A percentile compares a stretch with the other conserved stretches of the same genome.
Evolutionary conservation across 768 basidiomycete genomes (phyloP).

Genomic region (Erythrobasidium yunnanense): DNA sequence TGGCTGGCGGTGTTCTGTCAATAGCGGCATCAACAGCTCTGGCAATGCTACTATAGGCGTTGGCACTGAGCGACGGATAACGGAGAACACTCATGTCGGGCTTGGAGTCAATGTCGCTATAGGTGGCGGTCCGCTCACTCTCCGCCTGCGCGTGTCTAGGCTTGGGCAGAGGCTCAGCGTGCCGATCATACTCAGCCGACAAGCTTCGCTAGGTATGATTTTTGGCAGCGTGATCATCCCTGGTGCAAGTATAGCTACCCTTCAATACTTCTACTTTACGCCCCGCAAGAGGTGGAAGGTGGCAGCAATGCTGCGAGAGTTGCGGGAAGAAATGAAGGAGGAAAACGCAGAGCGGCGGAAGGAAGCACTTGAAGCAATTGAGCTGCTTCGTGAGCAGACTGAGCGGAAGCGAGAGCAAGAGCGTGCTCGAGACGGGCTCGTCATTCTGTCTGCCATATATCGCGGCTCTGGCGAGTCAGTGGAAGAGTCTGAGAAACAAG

Average conservation of each 20-base stretch:
- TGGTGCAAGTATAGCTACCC: slow-evolving; percentile 38
- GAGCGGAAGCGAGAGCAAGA: slow-evolving; percentile 56
- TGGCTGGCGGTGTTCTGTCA: slow-evolving; percentile 40
- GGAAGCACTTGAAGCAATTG: slow-evolving; percentile 55
- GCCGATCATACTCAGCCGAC: slow-evolving; percentile 39
- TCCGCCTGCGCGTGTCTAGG: slow-evolving; percentile 38
- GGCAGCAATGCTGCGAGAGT: slow-evolving; percentile 51
- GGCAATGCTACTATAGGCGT: slow-evolving; percentile 38
- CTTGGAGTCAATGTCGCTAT: slow-evolving; percentile 32
- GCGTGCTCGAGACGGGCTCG: slow-evolving; percentile 58
- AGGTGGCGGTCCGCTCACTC: not conserved
- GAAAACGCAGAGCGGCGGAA: slow-evolving; percentile 55
- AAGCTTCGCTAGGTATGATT: slow-evolving; percentile 39
- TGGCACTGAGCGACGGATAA: slow-evolving; percentile 40
- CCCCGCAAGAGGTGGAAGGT: slow-evolving; percentile 39
- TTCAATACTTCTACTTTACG: slow-evolving; percentile 42
- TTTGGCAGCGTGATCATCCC: slow-evolving; percentile 41
- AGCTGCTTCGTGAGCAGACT: slow-evolving; percentile 59
- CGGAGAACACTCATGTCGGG: slow-evolving; percentile 39
- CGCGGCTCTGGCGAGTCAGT: slow-evolving; percentile 42
- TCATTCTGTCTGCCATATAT: slow-evolving; percentile 66
- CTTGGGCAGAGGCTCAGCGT: slow-evolving; percentile 41
- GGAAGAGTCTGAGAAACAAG: slow-evolving; percentile 46
- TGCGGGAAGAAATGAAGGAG: slow-evolving; percentile 55
- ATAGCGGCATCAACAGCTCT: slow-evolving; percentile 30